Percentiles rank a stretch among this genome's conserved stretches.
Evolutionary conservation across 441 rosid genomes (phyloP).

Genomic region (Corymbia citriodora): DNA sequence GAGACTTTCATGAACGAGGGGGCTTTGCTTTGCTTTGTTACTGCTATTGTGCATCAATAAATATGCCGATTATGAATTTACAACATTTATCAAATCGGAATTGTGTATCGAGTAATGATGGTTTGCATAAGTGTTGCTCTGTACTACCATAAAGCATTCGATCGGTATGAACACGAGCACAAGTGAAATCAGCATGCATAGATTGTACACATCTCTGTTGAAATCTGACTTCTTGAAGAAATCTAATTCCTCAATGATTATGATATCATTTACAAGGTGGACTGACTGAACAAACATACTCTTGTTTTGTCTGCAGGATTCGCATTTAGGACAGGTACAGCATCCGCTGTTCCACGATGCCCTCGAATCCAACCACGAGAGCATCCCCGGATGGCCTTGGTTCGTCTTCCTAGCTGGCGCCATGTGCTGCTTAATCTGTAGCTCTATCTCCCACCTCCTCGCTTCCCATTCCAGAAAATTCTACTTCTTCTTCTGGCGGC

Average conservation of each 20-base stretch:
- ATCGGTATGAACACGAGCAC: background rate
- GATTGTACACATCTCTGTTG: background rate
- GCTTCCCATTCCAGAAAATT: slow-evolving; percentile 79
- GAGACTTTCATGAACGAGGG: background rate
- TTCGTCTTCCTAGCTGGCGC: slow-evolving; percentile 70
- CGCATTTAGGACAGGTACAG: slow-evolving; percentile 22
- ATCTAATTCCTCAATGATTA: background rate
- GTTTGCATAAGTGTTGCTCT: background rate
- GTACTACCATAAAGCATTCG: background rate
- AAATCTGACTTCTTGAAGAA: background rate
- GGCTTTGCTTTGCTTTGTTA: background rate
- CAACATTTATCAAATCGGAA: background rate
- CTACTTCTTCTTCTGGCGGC: slow-evolving; percentile 88
- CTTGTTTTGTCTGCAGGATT: slow-evolving; percentile 41
- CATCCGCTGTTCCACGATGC: slow-evolving; percentile 12
- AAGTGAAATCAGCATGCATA: background rate
- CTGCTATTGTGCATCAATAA: background rate
- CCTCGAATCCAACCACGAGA: slow-evolving; percentile 16
- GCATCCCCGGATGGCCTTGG: slow-evolving; percentile 83
- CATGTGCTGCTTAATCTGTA: slow-evolving; percentile 79
- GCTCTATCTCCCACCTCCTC: slow-evolving; percentile 87
- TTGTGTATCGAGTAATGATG: background rate
- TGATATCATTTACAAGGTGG: background rate
- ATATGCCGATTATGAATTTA: background rate
- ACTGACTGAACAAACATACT: background rate